These are phyloP conservation scores for Zhuliangozyma blackwelliae DNA, from an alignment of 1,139 yeast genomes.

Conservation along the genomic window DNA sequence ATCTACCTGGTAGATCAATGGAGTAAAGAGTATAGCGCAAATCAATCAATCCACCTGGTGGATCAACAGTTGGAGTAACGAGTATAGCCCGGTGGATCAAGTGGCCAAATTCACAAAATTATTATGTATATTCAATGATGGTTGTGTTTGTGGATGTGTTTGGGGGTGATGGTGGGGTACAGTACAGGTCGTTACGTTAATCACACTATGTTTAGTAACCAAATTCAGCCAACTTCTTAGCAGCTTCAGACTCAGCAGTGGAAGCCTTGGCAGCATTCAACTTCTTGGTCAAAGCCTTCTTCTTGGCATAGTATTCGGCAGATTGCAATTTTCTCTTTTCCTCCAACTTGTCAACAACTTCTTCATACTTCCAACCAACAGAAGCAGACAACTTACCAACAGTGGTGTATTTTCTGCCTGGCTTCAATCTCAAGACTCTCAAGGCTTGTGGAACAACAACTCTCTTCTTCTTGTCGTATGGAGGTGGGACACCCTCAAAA, in stretches of 20 bases:
- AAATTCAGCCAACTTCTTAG: slow-evolving; percentile 71
- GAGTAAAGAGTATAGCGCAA: too few species aligned
- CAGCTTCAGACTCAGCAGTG: slow-evolving; percentile 70
- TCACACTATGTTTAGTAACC: slow-evolving; percentile 55
- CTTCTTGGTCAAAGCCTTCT: slow-evolving; percentile 95
- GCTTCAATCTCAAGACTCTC: slow-evolving; percentile 98
- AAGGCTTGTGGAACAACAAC: slow-evolving; percentile 99
- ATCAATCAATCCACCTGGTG: too few species aligned
- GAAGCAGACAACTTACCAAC: slow-evolving; percentile 94
- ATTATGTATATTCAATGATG: not conserved
- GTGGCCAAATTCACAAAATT: not conserved
- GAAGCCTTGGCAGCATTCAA: slow-evolving; percentile 79
- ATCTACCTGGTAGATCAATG: too few species aligned
- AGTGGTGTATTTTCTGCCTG: slow-evolving; percentile 99
- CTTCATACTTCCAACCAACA: slow-evolving; percentile 99
- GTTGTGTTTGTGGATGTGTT: not conserved
- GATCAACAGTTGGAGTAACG: too few species aligned
- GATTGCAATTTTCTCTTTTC: slow-evolving; percentile 99
- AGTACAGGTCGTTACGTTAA: not conserved
- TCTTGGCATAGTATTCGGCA: slow-evolving; percentile 98
- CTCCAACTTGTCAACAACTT: slow-evolving; percentile 95
- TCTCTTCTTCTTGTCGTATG: slow-evolving; percentile 99
- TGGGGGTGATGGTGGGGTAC: not conserved
- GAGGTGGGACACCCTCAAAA: slow-evolving; percentile 99
- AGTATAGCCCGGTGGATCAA: too few species aligned